Conservation (phyloP, 139 green algal species). For the Microglena sp. region DNA sequence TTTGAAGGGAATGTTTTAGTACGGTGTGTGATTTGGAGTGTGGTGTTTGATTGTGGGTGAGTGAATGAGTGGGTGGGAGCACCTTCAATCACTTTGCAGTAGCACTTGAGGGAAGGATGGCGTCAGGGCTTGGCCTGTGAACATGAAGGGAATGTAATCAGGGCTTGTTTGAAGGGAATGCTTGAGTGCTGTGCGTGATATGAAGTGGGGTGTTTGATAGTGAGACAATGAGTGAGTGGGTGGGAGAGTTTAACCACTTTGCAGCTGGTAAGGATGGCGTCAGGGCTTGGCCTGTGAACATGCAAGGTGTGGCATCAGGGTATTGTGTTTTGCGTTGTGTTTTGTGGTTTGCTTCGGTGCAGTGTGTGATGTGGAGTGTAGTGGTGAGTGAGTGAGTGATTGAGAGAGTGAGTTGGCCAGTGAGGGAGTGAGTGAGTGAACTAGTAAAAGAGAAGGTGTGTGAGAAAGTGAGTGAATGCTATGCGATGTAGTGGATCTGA, state of each 20-base stretch:
- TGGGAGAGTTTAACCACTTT: slow-evolving; percentile 5
- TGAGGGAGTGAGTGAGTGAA: no score
- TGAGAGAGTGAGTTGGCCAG: no score
- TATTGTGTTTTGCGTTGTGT: no score
- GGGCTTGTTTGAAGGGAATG: no score
- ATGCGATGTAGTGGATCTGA: no score
- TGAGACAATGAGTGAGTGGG: not conserved
- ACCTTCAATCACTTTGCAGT: slow-evolving; percentile 16
- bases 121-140: slow-evolving; percentile 1
- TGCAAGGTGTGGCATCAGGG: no score
- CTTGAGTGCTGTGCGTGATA: not conserved
- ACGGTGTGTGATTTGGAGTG: not conserved
- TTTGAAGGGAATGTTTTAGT: no score
- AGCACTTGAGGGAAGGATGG: slow-evolving; percentile 4
- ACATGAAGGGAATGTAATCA: no score
- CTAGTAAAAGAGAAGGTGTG: no score
- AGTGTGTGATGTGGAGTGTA: not conserved
- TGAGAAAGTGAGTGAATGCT: no score
- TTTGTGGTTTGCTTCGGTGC: no score
- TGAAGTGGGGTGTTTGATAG: not conserved
- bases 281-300: slow-evolving; percentile 8
- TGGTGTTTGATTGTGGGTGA: not conserved
- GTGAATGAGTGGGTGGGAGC: slow-evolving; percentile 4
- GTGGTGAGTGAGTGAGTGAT: not conserved
- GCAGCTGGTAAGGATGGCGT: slow-evolving; percentile 1